A percentile compares a stretch with the other conserved stretches of the same genome.
phyloP scores from a whole-genome alignment of 805 yeast species.

The Cyberlindnera meyerae region DNA sequence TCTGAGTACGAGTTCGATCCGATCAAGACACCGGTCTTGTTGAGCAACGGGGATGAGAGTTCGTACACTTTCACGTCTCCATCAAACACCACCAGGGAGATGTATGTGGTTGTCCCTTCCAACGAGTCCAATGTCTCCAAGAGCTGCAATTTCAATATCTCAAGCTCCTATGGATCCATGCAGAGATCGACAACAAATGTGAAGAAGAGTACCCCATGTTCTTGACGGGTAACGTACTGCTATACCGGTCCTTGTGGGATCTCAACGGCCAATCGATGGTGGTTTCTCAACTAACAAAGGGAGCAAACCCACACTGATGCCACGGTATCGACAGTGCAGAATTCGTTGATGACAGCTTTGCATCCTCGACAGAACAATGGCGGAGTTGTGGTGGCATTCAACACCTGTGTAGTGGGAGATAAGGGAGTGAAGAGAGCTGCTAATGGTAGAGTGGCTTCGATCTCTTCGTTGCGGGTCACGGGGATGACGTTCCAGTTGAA shows the following conservation, averaged over 20 bases:
- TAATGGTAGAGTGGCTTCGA: conserved; percentile 82
- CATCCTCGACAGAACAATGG: conserved; percentile 56
- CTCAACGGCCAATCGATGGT: background rate
- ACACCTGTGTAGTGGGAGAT: background rate
- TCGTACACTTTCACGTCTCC: conserved; percentile 85
- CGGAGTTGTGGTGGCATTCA: conserved; percentile 29
- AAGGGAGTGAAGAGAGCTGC: conserved; percentile 91
- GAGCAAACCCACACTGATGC: conserved; percentile 81
- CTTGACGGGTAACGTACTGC: conserved; percentile 24
- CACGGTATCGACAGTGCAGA: conserved; percentile 68
- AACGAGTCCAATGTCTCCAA: conserved; percentile 55
- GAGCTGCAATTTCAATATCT: conserved; percentile 68
- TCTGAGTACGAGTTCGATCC: conserved; percentile 37
- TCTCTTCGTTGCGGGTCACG: conserved; percentile 81
- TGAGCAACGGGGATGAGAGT: conserved; percentile 3
- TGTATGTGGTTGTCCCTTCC: conserved; percentile 75
- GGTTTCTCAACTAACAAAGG: conserved; percentile 45
- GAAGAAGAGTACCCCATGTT: conserved; percentile 64
- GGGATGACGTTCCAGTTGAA: conserved; percentile 84
- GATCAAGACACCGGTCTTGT: conserved; percentile 2
- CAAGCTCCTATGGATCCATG: conserved; percentile 77
- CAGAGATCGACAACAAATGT: conserved; percentile 80
- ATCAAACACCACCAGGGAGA: conserved; percentile 81
- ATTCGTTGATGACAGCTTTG: conserved; percentile 79
- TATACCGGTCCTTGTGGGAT: conserved; percentile 1